Evolutionary conservation across 2,329 filamentous ascomycete genomes (phyloP), one percentile per base, ranked within the genome.

Genomic region (Ophiostoma australiae): DNA sequence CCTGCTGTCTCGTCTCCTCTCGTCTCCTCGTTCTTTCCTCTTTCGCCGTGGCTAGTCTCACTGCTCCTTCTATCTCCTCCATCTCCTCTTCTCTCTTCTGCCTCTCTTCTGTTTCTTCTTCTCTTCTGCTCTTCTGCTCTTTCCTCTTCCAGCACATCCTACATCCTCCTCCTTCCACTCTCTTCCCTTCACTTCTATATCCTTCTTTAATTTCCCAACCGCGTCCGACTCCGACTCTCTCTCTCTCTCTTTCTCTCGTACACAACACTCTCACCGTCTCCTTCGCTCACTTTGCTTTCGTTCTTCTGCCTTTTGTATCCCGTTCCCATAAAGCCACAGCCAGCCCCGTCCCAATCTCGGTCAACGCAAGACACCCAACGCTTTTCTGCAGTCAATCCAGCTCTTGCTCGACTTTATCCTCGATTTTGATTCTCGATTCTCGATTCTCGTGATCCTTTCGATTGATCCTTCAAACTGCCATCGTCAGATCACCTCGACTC

Each of bases 241-340:
- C 44, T 68, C 33, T 63, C 68, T 68, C 37, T 39, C 35, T 27
- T 37, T 66, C 44, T 68, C 33, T 63, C 68, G 66, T 58, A 52
- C 63, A 58, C 48, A 74, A 75, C 44, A 58, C 52, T 58, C 52
- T 74, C 76, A 48, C 37, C 77, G 77, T 77, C 76, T 77, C 77
- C 76, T 75, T 76, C 76, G 76, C 76, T 77, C 76, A 75, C 76
- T 76, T 75, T 77, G 63, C 72, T 71, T 23, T 33, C 58, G n/a
- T 33, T 6, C 13, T n/a, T 27, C 23, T n/a, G 27, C 7, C 48
- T 52, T 20, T 4, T n/a, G 44, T 27, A 27, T 58, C 52, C 52
- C 52, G 23, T 27, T 33, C 13, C 58, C 58, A 63, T 63, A 63
- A 63, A 63, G 58, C 58, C 27, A 63, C 35, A 33, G 58, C 58